Evolutionary conservation across 1,139 yeast species (phyloP), one percentile per base, ranked within the genome.

Genomic region (Arxiozyma telluris): DNA sequence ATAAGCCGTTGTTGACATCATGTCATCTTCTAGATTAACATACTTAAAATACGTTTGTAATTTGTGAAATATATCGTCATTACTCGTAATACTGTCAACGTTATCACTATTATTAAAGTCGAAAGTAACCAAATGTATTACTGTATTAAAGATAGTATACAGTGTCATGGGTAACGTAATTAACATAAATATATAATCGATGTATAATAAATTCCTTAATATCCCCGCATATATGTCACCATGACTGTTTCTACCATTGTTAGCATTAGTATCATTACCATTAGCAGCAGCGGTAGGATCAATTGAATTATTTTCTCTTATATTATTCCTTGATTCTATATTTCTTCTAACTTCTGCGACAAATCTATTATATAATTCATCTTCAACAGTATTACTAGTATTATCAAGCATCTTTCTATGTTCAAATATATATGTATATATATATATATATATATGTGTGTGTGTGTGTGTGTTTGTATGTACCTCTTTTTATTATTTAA

Each of bases 151-250:
- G 3, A 65, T 53, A 50, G 63, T 66, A 56, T 66, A 67, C 1
- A 64, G 54, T 15, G 69, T 64, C 52, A 67, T 63, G 23, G 71
- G 71, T 57, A 67, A 61, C 21, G 67, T 57, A 17, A 66, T 38
- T 17, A 64, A 52, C 53, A 66, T 59, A 21, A 67, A 55, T 17
- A 64, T 54, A 50, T 66, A 66, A 52, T 67, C 70, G 22, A 67
- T 50, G 3, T 65, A 54, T 23, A 67, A 52, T 23, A 65, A 54
- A 43, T 64, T 63, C 39, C 68, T 53, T 15, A 66, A 39, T 22
- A 49, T n/a, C 11, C 30, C 11, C 7, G 30, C 30, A 27, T 27
- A 30, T 8, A 27, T 3, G 15, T 22, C 25, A 30, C 34, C 34
- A 25, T 20, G 38, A 17, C 18, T 30, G 41, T 17, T 46, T 34